Percentiles rank a stretch among this genome's conserved stretches.
phyloP scores from a whole-genome alignment of 176 grass and related monocot genomes.

The barley (Hordeum vulgare) region DNA sequence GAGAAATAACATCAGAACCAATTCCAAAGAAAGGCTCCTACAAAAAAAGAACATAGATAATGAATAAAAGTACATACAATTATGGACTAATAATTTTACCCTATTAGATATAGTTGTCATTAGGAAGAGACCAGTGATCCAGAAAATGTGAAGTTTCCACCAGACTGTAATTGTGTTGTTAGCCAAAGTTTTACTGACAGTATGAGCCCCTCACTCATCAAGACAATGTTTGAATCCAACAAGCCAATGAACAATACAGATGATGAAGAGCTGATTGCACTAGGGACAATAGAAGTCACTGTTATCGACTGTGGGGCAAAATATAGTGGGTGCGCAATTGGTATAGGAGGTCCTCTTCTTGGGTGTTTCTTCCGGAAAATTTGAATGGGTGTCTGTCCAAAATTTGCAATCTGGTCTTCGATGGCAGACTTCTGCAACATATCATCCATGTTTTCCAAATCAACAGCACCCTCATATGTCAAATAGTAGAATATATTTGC shows the following conservation, averaged over 20 bases:
- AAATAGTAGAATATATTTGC: constrained; percentile 99
- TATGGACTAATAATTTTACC: neutral
- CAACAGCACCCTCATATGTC: constrained; percentile 94
- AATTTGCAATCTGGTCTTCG: constrained; percentile 99
- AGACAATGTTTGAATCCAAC: constrained; percentile 70
- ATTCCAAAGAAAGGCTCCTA: constrained; percentile 98
- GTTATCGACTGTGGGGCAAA: constrained; percentile 92
- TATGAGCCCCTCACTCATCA: constrained; percentile 63
- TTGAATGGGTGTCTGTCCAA: constrained; percentile 94
- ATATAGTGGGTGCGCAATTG: constrained; percentile 84
- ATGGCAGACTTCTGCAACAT: constrained; percentile 94
- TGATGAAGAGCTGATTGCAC: constrained; percentile 39
- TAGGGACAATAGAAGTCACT: constrained; percentile 61
- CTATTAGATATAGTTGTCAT: neutral
- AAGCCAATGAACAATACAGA: constrained; percentile 74
- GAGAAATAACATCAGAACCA: constrained; percentile 84
- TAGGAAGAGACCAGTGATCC: constrained; percentile 70
- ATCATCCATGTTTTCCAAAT: constrained; percentile 99
- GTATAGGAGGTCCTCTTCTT: constrained; percentile 94
- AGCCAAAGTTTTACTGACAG: constrained; percentile 86
- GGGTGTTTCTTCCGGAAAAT: constrained; percentile 96
- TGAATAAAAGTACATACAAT: constrained; percentile 18
- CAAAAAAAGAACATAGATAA: constrained; percentile 21
- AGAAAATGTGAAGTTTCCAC: constrained; percentile 98
- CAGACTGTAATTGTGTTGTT: constrained; percentile 78